A percentile compares a stretch with the other conserved stretches of the same genome.
Evolutionary conservation across 2,329 filamentous ascomycete genomes (phyloP).

Genomic region (Diaporthe sp.): DNA sequence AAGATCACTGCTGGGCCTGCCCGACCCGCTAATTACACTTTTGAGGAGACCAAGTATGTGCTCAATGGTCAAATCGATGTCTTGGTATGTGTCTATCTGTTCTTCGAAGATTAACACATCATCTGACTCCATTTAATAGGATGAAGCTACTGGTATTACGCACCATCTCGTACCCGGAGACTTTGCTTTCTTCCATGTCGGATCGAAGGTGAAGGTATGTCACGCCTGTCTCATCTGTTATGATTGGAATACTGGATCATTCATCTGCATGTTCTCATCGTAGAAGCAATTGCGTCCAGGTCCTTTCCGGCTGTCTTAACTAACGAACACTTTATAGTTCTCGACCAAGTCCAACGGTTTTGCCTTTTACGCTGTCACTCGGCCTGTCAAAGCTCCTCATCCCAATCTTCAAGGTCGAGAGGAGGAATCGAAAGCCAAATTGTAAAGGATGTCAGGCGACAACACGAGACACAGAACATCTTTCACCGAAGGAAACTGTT

Average conservation of each 20-base stretch:
- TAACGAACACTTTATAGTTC: not conserved
- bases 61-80: not conserved
- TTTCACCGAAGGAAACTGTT: not conserved
- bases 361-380: slow-evolving; percentile 5
- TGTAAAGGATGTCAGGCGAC: not conserved
- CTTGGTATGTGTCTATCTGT: not conserved
- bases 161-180: slow-evolving; percentile 21
- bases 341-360: slow-evolving; percentile 9
- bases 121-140: not conserved
- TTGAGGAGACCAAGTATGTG: slow-evolving; percentile 19
- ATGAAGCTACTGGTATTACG: slow-evolving; percentile 12
- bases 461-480: not conserved
- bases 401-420: slow-evolving; percentile 12
- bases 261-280: not conserved
- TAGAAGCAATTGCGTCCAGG: not conserved
- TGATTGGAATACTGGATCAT: no score
- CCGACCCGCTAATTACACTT: slow-evolving; percentile 8
- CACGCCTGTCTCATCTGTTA: not conserved
- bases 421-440: not conserved
- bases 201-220: not conserved
- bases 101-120: not conserved
- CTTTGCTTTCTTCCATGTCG: slow-evolving; percentile 21
- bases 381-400: not conserved
- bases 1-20: slow-evolving; percentile 15
- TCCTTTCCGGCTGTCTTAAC: not conserved